phyloP scores from a whole-genome alignment of 108 stramenopile genomes.

The Nitzschia sp. region DNA sequence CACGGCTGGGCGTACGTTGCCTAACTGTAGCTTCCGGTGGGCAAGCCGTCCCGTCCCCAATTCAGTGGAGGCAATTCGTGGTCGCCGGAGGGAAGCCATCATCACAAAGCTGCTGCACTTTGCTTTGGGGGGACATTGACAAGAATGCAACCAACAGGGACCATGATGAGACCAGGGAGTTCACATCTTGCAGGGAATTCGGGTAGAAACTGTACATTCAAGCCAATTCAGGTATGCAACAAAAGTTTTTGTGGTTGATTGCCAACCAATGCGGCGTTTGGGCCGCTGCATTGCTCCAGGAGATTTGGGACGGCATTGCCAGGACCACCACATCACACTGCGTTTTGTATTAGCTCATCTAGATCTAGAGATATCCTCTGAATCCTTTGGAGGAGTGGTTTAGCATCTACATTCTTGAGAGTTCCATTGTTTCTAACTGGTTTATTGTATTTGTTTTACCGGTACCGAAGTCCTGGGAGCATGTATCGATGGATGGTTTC shows the following conservation, averaged over 20 bases:
- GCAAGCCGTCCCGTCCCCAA: too few relatives aligned
- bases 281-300: not conserved
- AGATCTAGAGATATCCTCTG: too few relatives aligned
- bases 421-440: too few relatives aligned
- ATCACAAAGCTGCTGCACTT: too few relatives aligned
- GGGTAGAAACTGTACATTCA: slow-evolving; percentile 57
- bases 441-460: not conserved
- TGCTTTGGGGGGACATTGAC: too few relatives aligned
- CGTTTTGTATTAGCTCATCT: too few relatives aligned
- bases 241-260: not conserved
- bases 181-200: slow-evolving; percentile 19
- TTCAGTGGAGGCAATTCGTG: too few relatives aligned
- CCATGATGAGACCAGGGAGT: slow-evolving; percentile 18
- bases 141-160: not conserved
- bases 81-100: too few relatives aligned
- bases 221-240: slow-evolving; percentile 68
- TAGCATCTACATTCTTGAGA: too few relatives aligned
- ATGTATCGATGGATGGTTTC: slow-evolving; percentile 33
- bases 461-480: slow-evolving; percentile 53
- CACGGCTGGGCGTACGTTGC: slow-evolving; percentile 4
- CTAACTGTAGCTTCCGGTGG: slow-evolving; percentile 6
- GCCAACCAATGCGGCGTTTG: not conserved
- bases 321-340: too few relatives aligned
- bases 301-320: too few relatives aligned
- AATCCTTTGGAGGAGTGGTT: too few relatives aligned